These are phyloP conservation scores for Cyclotella sp. DNA, from an alignment of 108 stramenopile genomes.

Conservation along the genomic window DNA sequence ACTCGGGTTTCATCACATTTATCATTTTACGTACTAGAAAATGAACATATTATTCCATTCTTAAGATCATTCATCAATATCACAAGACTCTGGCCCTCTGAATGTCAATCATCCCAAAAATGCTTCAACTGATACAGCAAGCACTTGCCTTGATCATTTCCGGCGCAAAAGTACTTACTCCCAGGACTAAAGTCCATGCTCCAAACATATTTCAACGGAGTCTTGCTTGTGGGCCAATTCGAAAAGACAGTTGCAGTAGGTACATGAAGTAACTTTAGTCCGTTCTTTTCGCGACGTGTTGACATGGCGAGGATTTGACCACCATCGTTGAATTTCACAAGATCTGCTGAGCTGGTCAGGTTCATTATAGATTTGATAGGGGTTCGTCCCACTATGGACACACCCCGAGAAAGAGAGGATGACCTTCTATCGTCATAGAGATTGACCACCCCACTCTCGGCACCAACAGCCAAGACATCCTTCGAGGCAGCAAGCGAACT, in stretches of 20 bases:
- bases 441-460: slow-evolving; percentile 96
- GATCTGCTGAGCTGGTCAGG: slow-evolving; percentile 84
- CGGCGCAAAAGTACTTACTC: slow-evolving; percentile 87
- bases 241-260: slow-evolving; percentile 92
- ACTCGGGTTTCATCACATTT: too few species aligned
- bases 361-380: slow-evolving; percentile 97
- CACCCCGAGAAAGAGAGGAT: slow-evolving; percentile 7
- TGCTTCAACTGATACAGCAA: slow-evolving; percentile 89
- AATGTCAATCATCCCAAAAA: slow-evolving; percentile 56
- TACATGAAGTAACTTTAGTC: slow-evolving; percentile 90
- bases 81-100: not conserved
- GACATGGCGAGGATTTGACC: slow-evolving; percentile 95
- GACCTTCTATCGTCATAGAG: slow-evolving; percentile 64
- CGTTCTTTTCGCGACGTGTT: slow-evolving; percentile 82
- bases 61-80: too few species aligned
- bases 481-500: slow-evolving; percentile 74
- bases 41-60: too few species aligned
- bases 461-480: slow-evolving; percentile 85
- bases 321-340: slow-evolving; percentile 84
- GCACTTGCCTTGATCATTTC: slow-evolving; percentile 96
- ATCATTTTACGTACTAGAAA: too few species aligned
- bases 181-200: slow-evolving; percentile 93
- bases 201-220: slow-evolving; percentile 94
- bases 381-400: slow-evolving; percentile 19
- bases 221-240: slow-evolving; percentile 98